Evolutionary conservation across 148 eudicot genomes (phyloP), one percentile per base, ranked within the genome.

Genomic region (Chenopodium album): DNA sequence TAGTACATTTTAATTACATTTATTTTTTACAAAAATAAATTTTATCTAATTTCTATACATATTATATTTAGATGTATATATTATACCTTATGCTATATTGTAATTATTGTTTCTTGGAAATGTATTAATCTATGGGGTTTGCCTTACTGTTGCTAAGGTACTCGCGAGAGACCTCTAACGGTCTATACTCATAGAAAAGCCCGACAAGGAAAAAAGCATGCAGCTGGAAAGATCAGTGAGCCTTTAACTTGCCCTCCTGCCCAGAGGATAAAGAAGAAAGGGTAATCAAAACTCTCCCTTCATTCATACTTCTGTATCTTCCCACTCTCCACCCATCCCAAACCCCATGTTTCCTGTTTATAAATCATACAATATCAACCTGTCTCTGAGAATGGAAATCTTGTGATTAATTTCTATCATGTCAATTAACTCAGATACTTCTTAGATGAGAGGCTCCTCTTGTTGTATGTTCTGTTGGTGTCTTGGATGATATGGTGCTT

Each of bases 211-310:
- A 85, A 69, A 77, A 81, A 81, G 64, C 17, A 29, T 66, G 87
- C 29, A 37, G 72, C 4, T 78, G 84, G 75, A 32, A 73, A 71
- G 65, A 73, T 54, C 26, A 70, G 46, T 29, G 44, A 65, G 66
- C 62, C 79, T 67, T 56, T 78, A 19, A 85, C 83, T 48, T 80
- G 79, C 22, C 84, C 81, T 32, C 71, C 79, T 66, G 52, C 4
- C 46, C 81, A 81, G 71, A 78, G 65, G 59, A 81, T 22, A 32
- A 85, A 68, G 76, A 73, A 73, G 64, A 85, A 73, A 46, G 82
- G 82, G 87, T 85, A 81, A 41, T 41, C 3, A 22, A 77, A 71
- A 17, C 71, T 44, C 52, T 17, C 26, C 46, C 67, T 62, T 37
- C 63, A 59, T 22, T 56, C 41, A 29, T 62, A 56, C 63, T 32